Evolutionary conservation across 2,329 filamentous ascomycete genomes (phyloP), one percentile per base, ranked within the genome.

Genomic region (Trichoderma simmonsii): DNA sequence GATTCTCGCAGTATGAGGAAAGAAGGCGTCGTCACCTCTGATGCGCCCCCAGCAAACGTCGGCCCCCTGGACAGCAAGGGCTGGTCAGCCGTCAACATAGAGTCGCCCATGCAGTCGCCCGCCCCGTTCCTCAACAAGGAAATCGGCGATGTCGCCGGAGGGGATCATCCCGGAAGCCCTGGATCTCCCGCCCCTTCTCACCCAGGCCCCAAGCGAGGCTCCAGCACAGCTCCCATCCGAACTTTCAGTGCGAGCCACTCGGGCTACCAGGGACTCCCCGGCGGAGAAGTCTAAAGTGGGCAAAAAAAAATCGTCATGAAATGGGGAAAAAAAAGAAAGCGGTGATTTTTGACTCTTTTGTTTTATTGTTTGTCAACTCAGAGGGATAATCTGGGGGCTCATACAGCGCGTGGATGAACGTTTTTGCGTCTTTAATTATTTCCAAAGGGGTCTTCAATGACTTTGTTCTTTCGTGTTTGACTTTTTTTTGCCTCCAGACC

Each of bases 231-330:
- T 59, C 11, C 70, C 62, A 43, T 63, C 43, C 57, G 75, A 54
- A 75, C 56, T 30, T 76, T 77, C 26, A 71, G 70, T 36, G 72
- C 72, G 18, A 71, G 48, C 60, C 70, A 70, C 14, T 71, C 67
- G 6, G 70, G 66, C 57, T 72, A 73, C 60, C 71, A 66, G 26
- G 72, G 72, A 4, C 61, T 54, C 48, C 68, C 71, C 18, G 72
- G 69, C 57, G 57, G 56, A 48, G 69, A 71, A 15, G 24, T 71
- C 24, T 61, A 51, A 63, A 43, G 39, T 21, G 4, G 15, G 28
- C n/a, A 59, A 66, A 68, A 43, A 43, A 43, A 43, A 36, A 36
- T 15, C 7, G 67, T 67, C 59, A 70, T 48, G 65, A 63, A 36
- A 32, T 34, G 43, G 48, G 34, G 26, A 26, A 60, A 56, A 21